Base-by-base conservation (phyloP, 129 eudicot genomes). In the Deinandra increscens region DNA sequence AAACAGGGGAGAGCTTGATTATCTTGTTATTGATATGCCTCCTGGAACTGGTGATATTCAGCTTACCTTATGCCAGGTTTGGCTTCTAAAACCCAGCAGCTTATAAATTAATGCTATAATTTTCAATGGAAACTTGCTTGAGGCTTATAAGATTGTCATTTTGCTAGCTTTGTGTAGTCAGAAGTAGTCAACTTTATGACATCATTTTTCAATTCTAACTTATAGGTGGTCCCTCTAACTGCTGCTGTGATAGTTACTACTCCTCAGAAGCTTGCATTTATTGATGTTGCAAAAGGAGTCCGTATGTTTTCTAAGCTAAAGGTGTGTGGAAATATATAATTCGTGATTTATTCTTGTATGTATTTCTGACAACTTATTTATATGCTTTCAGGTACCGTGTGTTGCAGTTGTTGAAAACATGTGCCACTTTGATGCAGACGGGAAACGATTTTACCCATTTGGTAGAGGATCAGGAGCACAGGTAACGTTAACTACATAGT, bases 341-440 rank as follows among this genome's bases (percentile, higher is more conserved):
- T 62, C 13, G 39, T 58, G 29, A 7, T 23, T 4, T 45, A 41
- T 66, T 45, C 37, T 20, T 22, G 13, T 39, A 45, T 79, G 59
- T 37, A 61, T 51, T 42, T 38, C 22, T 60, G 29, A 63, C 39
- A 51, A 68, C 74, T 49, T 73, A 5, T 79, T 60, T 41, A 38
- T 70, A 38, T 75, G 23, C 45, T 49, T 7, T 61, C 83, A 94
- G 99, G 99, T 94, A 60, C 99, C 99, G 34, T 89, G 99, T 77
- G 95, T 94, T 44, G 97, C 99, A 20, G 99, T 94, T 60, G 97
- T 94, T 41, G 99, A 94, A 84, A 94, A 94, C 78, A 94, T 89
- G 97, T 94, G 99, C 86, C 99, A 90, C 76, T 94, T 94, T 78
- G 99, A 94, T 80, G 99, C 97, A 14, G 99, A 94, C 45, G 99